Evolutionary conservation across 495 filamentous ascomycete species (phyloP).

Genomic region (Hypoxylon trugodes): DNA sequence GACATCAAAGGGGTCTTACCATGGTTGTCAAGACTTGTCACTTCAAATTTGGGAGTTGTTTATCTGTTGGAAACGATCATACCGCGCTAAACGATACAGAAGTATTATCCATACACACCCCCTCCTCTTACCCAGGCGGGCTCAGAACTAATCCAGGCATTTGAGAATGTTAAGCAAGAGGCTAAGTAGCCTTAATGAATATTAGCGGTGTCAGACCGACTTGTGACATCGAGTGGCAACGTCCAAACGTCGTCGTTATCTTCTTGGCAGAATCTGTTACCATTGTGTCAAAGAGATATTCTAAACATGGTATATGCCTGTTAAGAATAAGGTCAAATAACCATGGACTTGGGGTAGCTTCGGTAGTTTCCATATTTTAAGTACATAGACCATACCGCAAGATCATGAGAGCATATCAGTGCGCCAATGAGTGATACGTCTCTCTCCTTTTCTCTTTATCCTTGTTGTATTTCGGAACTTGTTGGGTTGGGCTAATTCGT

Average conservation of each 20-base stretch:
- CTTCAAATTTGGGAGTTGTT: background rate
- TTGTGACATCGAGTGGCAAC: conserved; percentile 4
- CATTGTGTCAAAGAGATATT: background rate
- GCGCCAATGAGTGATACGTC: background rate
- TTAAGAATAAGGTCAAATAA: background rate
- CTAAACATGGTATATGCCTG: conserved; percentile 1
- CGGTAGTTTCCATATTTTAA: no score
- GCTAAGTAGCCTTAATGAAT: background rate
- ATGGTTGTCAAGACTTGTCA: background rate
- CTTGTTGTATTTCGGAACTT: background rate
- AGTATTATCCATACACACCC: background rate
- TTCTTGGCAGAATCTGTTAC: background rate
- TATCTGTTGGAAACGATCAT: background rate
- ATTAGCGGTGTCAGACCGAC: background rate
- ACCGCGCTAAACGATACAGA: background rate
- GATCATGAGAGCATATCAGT: conserved; percentile 8
- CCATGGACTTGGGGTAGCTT: conserved; percentile 9
- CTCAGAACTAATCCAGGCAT: background rate
- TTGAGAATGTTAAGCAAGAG: background rate
- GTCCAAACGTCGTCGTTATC: background rate
- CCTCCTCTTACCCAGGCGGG: no score
- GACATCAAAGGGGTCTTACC: background rate
- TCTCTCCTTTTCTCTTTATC: conserved; percentile 6
- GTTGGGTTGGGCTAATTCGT: background rate
- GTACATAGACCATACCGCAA: conserved; percentile 5